Percentiles rank a stretch among this genome's conserved stretches.
phyloP scores from a whole-genome alignment of 768 basidiomycete genomes.

The Russula ochroleuca region DNA sequence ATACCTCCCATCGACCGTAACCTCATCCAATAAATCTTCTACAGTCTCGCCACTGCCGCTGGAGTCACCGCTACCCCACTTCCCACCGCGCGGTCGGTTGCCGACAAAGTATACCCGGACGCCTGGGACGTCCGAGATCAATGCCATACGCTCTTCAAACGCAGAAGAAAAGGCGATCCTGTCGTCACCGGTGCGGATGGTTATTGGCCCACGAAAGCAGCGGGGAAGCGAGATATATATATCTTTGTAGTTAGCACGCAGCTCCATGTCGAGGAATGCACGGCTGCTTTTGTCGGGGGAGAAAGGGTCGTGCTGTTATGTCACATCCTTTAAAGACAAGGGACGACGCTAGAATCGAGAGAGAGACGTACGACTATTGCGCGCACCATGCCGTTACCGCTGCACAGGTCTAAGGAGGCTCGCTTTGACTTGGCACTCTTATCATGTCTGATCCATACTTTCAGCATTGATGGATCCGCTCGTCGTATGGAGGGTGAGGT shows the following conservation, averaged over 20 bases:
- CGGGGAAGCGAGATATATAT: constrained; percentile 11
- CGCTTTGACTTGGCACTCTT: background rate
- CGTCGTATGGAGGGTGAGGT: constrained; percentile 11
- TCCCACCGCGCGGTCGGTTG: background rate
- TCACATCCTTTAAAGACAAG: background rate
- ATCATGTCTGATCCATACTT: constrained; percentile 4
- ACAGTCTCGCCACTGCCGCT: too few relatives aligned
- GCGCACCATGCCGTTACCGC: background rate
- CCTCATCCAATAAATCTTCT: constrained; percentile 4
- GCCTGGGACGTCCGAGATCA: background rate
- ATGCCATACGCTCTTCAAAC: background rate
- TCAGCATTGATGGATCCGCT: constrained; percentile 1
- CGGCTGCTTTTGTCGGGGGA: background rate
- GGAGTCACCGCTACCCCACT: background rate
- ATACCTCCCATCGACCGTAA: background rate
- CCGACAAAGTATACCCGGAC: constrained; percentile 12
- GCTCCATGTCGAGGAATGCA: constrained; percentile 4
- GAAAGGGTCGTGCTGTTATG: constrained; percentile 1
- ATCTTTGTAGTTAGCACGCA: constrained; percentile 1
- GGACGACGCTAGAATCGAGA: background rate
- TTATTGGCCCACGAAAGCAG: constrained; percentile 19
- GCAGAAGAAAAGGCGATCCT: constrained; percentile 8
- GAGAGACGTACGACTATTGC: constrained; percentile 12
- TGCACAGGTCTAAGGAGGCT: background rate
- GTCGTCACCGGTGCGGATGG: background rate